These are phyloP conservation scores for Xylariaceae sp. DNA, from an alignment of 2,329 filamentous ascomycete genomes.

Conservation along the genomic window DNA sequence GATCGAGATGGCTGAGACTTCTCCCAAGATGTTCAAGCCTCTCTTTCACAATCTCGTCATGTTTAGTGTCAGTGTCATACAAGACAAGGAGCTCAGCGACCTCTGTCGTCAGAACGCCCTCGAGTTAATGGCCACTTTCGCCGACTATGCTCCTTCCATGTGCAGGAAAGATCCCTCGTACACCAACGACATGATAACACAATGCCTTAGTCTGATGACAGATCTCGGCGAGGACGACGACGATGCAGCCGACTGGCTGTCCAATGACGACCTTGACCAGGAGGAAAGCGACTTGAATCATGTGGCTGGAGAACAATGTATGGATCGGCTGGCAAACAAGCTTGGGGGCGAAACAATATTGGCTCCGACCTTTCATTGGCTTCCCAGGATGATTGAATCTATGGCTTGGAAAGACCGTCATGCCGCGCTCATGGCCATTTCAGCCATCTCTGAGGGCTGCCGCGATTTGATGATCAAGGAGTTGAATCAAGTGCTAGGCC, in stretches of 20 bases:
- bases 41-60: conserved; percentile 91
- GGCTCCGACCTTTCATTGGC: conserved; percentile 91
- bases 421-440: conserved; percentile 97
- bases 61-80: conserved; percentile 89
- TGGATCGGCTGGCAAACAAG: conserved; percentile 97
- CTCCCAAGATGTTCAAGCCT: conserved; percentile 94
- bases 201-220: conserved; percentile 96
- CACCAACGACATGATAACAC: conserved; percentile 94
- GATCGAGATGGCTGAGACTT: conserved; percentile 91
- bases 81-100: conserved; percentile 91
- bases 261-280: conserved; percentile 87
- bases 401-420: conserved; percentile 92
- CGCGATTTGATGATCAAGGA: conserved; percentile 94
- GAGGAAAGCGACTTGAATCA: conserved; percentile 98
- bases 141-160: conserved; percentile 89
- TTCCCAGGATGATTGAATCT: conserved; percentile 96
- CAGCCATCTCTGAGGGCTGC: conserved; percentile 95
- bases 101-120: conserved; percentile 89
- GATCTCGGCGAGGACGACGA: conserved; percentile 94
- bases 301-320: conserved; percentile 95
- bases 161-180: conserved; percentile 92
- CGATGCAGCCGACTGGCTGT: conserved; percentile 89
- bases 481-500: conserved; percentile 85
- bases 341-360: conserved; percentile 91
- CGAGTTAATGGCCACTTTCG: conserved; percentile 96